These are phyloP conservation scores for Neonectria ditissima DNA, from an alignment of 2,329 filamentous ascomycete genomes.

Conservation along the genomic window DNA sequence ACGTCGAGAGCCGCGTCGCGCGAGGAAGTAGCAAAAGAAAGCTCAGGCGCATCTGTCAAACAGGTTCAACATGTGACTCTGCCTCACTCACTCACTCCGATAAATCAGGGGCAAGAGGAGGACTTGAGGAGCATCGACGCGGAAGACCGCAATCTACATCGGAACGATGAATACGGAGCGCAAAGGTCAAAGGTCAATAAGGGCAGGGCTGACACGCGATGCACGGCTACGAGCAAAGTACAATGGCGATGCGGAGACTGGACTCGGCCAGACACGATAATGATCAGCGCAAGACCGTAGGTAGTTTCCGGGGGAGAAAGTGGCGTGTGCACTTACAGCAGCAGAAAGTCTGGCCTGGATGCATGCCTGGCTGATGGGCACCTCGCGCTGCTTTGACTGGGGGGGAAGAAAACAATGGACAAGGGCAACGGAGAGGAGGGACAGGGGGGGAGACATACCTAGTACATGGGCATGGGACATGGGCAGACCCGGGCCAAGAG, in stretches of 20 bases:
- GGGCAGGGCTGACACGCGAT: slow-evolving; percentile 46
- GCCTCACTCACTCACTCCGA: slow-evolving; percentile 5
- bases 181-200: slow-evolving; percentile 38
- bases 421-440: slow-evolving; percentile 10
- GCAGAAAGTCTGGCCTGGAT: slow-evolving; percentile 11
- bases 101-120: slow-evolving; percentile 28
- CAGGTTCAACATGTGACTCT: slow-evolving; percentile 26
- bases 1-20: slow-evolving; percentile 39
- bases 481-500: slow-evolving; percentile 11
- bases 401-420: slow-evolving; percentile 10
- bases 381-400: slow-evolving; percentile 16
- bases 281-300: slow-evolving; percentile 40
- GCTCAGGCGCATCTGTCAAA: slow-evolving; percentile 29
- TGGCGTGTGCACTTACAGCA: slow-evolving; percentile 40
- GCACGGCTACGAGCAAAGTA: slow-evolving; percentile 43
- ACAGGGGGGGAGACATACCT: slow-evolving; percentile 12
- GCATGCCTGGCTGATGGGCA: slow-evolving; percentile 24
- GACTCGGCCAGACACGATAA: slow-evolving; percentile 43
- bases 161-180: slow-evolving; percentile 34
- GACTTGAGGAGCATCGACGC: slow-evolving; percentile 25
- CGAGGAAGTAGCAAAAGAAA: slow-evolving; percentile 33
- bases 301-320: slow-evolving; percentile 41
- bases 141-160: slow-evolving; percentile 27
- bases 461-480: slow-evolving; percentile 7
- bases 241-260: slow-evolving; percentile 36